These are phyloP conservation scores for Solanum dulcamara DNA, from an alignment of 257 asterid species.

Conservation along the genomic window DNA sequence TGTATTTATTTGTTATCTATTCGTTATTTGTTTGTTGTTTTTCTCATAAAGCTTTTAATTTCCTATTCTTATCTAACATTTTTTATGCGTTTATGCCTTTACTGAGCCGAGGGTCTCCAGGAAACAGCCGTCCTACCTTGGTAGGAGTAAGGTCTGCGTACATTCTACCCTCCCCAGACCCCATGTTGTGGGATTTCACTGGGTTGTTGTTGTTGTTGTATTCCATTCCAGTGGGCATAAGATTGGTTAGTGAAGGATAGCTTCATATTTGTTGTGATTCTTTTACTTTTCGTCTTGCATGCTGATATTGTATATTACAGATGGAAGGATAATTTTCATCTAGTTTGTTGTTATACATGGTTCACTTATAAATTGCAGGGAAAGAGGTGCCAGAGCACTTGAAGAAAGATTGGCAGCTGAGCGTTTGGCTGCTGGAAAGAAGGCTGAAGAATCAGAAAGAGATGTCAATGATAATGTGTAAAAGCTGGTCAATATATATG, in stretches of 20 bases:
- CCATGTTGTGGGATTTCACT: too few species aligned
- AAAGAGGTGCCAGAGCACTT: conserved; percentile 89
- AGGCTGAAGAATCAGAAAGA: conserved; percentile 30
- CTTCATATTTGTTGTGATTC: not conserved
- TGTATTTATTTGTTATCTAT: too few species aligned
- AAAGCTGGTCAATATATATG: conserved; percentile 1
- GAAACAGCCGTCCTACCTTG: too few species aligned
- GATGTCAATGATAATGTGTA: conserved; percentile 64
- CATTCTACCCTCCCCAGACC: too few species aligned
- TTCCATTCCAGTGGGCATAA: not conserved
- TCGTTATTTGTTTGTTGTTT: too few species aligned
- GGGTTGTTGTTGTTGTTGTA: too few species aligned
- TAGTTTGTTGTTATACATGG: not conserved
- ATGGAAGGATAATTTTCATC: not conserved
- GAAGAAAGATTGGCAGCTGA: conserved; percentile 88
- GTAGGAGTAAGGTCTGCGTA: too few species aligned
- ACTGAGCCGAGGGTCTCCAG: too few species aligned
- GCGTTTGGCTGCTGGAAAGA: conserved; percentile 46
- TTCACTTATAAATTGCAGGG: conserved; percentile 35
- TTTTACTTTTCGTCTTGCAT: not conserved
- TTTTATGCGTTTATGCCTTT: too few species aligned
- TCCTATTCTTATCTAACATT: too few species aligned
- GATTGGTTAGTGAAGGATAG: not conserved
- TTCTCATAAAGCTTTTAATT: too few species aligned
- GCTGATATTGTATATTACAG: not conserved